Evolutionary conservation across 306 rosid genomes (phyloP).

Genomic region (Ziziphus jujuba): DNA sequence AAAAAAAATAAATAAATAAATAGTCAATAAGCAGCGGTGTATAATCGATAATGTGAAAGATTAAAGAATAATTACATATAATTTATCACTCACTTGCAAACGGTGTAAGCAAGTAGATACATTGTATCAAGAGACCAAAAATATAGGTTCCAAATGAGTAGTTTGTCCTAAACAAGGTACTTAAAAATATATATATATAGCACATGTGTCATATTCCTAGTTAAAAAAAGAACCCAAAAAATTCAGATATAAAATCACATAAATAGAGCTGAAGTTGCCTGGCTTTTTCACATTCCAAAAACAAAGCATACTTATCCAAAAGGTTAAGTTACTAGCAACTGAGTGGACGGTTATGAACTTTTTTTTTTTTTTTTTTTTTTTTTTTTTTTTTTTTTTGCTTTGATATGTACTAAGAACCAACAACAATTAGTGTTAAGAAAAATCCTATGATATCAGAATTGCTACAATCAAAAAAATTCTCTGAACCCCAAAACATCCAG

Average conservation of each 20-base stretch:
- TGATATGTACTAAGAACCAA: background rate
- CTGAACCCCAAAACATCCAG: background rate
- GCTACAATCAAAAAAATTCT: no score
- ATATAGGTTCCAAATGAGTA: background rate
- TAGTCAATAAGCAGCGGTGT: slow-evolving; percentile 43
- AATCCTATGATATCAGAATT: no score
- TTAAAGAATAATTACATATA: slow-evolving; percentile 24
- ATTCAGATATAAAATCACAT: background rate
- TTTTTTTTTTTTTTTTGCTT: background rate
- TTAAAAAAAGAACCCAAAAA: slow-evolving; percentile 3
- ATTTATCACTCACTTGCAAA: slow-evolving; percentile 30
- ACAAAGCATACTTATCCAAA: background rate
- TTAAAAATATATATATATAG: slow-evolving; percentile 16
- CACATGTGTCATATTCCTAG: slow-evolving; percentile 37
- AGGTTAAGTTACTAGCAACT: background rate
- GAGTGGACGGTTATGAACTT: background rate
- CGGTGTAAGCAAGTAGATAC: slow-evolving; percentile 40
- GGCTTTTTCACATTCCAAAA: background rate
- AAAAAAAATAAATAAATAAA: no score
- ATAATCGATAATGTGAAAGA: slow-evolving; percentile 19
- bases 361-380: no score
- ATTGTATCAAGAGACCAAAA: slow-evolving; percentile 35
- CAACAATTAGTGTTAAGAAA: background rate
- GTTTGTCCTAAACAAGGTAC: slow-evolving; percentile 25
- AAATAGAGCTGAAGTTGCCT: slow-evolving; percentile 6